phyloP scores from a whole-genome alignment of 345 rosid species.

The Populus tremula region DNA sequence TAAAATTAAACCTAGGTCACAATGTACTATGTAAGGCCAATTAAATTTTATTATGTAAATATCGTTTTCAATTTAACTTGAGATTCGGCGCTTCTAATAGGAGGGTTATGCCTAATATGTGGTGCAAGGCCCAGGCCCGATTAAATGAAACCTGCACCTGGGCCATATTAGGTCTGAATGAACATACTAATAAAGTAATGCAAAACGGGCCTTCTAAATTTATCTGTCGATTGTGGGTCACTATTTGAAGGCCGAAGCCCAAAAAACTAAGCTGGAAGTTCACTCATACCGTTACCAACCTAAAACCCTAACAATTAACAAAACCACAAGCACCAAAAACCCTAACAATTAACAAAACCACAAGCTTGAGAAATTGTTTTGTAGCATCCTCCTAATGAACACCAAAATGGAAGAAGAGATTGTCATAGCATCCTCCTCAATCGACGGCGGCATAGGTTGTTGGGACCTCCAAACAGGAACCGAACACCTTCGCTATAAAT shows the following conservation, averaged over 20 bases:
- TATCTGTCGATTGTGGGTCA: too few species aligned
- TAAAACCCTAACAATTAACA: neutral
- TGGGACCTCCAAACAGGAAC: constrained; percentile 71
- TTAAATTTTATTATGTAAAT: too few species aligned
- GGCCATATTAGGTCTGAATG: too few species aligned
- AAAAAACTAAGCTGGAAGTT: neutral
- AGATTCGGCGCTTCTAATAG: too few species aligned
- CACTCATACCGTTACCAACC: neutral
- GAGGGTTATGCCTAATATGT: too few species aligned
- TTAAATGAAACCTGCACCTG: too few species aligned
- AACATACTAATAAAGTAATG: too few species aligned
- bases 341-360: constrained; percentile 4
- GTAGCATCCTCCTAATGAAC: neutral
- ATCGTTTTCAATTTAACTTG: too few species aligned
- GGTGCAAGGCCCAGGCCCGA: too few species aligned
- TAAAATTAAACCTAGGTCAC: too few species aligned
- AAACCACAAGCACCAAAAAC: neutral
- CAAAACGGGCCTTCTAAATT: too few species aligned
- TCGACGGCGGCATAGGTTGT: constrained; percentile 67
- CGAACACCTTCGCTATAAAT: constrained; percentile 56
- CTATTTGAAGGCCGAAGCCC: neutral
- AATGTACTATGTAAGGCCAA: too few species aligned
- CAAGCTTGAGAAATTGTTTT: neutral
- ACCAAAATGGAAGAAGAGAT: constrained; percentile 29
- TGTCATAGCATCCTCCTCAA: constrained; percentile 65